Conservation (phyloP, 2,329 filamentous ascomycete genomes). For the Dactylellina cionopaga region DNA sequence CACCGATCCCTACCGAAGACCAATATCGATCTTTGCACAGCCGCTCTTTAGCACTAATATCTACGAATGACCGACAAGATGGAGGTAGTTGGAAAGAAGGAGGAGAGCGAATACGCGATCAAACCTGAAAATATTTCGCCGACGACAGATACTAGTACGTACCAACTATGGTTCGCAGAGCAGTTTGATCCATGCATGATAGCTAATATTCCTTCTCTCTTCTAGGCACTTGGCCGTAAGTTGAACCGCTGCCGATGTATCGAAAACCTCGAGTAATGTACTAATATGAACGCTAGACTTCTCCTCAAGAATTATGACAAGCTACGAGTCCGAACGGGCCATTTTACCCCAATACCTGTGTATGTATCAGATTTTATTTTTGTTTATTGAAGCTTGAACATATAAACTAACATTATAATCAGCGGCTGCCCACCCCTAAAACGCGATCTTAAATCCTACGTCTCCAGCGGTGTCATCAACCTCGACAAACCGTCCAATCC, state of each 20-base stretch:
- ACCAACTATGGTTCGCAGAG: background rate
- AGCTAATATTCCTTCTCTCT: conserved; percentile 14
- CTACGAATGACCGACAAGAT: conserved; percentile 60
- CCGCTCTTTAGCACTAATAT: background rate
- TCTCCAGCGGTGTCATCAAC: conserved; percentile 98
- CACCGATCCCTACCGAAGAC: background rate
- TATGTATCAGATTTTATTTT: conserved; percentile 4
- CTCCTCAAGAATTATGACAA: conserved; percentile 96
- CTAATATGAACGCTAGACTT: conserved; percentile 62
- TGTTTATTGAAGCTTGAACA: background rate
- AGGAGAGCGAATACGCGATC: conserved; percentile 80
- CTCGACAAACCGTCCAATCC: conserved; percentile 97
- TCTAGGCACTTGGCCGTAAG: conserved; percentile 70
- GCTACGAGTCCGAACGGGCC: conserved; percentile 88
- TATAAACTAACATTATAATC: conserved; percentile 25
- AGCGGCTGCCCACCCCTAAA: conserved; percentile 89
- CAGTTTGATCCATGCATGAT: background rate
- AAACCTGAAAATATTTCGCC: conserved; percentile 88
- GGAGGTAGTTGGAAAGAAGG: conserved; percentile 63
- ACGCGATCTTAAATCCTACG: conserved; percentile 95
- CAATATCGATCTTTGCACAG: conserved; percentile 7
- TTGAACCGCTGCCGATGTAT: background rate
- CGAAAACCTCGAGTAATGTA: conserved; percentile 2
- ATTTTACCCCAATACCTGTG: conserved; percentile 91
- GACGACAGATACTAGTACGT: conserved; percentile 79